These are phyloP conservation scores for Cryptosporidium sp. DNA, from an alignment of 169 alveolate genomes.

Conservation along the genomic window DNA sequence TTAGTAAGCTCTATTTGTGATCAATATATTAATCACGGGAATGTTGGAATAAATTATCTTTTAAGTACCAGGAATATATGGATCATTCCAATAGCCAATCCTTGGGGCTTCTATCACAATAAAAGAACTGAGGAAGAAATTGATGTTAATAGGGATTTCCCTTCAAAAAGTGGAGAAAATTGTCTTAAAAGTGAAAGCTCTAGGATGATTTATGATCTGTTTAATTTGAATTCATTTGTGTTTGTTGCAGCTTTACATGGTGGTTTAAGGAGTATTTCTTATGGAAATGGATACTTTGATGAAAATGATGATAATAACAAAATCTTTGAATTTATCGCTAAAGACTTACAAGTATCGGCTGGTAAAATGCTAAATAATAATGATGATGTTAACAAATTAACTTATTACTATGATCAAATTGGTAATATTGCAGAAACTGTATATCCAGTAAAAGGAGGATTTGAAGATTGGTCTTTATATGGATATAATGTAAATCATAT, in stretches of 20 bases:
- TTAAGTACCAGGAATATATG: slow-evolving; percentile 36
- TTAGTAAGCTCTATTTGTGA: slow-evolving; percentile 27
- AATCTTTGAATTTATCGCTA: slow-evolving; percentile 23
- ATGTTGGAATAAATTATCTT: slow-evolving; percentile 11
- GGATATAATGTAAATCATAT: slow-evolving; percentile 17
- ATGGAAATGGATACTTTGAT: slow-evolving; percentile 27
- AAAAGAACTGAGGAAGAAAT: slow-evolving; percentile 27
- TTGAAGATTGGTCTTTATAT: slow-evolving; percentile 61
- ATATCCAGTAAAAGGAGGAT: slow-evolving; percentile 61
- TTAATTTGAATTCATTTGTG: slow-evolving; percentile 20
- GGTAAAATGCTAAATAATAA: slow-evolving; percentile 9
- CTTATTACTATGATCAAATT: neutral
- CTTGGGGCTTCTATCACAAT: slow-evolving; percentile 58
- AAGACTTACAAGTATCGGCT: slow-evolving; percentile 46
- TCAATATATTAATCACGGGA: neutral
- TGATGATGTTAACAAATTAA: neutral
- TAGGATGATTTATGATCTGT: slow-evolving; percentile 50
- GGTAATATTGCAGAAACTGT: slow-evolving; percentile 40
- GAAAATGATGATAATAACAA: neutral
- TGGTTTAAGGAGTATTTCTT: slow-evolving; percentile 53
- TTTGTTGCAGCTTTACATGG: slow-evolving; percentile 56
- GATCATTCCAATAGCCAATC: slow-evolving; percentile 54
- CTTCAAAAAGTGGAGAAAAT: slow-evolving; percentile 34
- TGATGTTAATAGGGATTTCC: slow-evolving; percentile 66
- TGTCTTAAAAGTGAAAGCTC: slow-evolving; percentile 55